Evolutionary conservation across 2,329 filamentous ascomycete genomes (phyloP).

Genomic region (Beauveria scarabaeidicola): DNA sequence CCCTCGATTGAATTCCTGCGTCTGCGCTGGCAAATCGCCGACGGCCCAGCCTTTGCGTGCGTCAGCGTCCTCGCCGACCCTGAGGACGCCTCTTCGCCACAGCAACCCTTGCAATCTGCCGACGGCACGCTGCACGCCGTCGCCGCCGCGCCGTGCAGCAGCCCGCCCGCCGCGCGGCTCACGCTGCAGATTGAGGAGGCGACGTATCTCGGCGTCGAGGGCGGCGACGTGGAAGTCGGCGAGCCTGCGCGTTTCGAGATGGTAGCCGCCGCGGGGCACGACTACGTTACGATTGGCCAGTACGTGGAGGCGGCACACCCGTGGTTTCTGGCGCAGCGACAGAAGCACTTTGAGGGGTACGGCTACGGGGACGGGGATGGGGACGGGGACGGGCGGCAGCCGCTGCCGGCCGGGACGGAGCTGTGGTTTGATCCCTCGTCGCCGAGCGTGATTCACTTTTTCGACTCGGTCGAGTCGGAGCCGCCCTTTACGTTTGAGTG

Average conservation of each 20-base stretch:
- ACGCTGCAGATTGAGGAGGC: conserved; percentile 1
- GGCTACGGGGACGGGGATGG: neutral
- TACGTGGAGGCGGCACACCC: conserved; percentile 2
- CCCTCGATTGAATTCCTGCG: conserved; percentile 1
- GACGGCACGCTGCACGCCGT: neutral
- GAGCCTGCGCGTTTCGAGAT: neutral
- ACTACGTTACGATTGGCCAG: neutral
- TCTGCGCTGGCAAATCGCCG: conserved; percentile 5
- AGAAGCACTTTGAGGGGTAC: neutral
- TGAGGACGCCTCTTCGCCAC: conserved; percentile 1
- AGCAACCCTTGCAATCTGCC: neutral
- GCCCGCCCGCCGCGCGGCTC: neutral
- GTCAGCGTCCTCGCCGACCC: neutral
- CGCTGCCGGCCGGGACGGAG: conserved; percentile 1
- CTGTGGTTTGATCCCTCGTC: conserved; percentile 8
- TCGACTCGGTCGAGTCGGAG: conserved; percentile 6
- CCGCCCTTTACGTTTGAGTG: conserved; percentile 2
- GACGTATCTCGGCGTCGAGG: conserved; percentile 1
- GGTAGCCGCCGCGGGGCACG: neutral
- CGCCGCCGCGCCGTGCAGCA: neutral
- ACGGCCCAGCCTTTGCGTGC: neutral
- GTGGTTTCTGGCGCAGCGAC: neutral
- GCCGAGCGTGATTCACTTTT: neutral
- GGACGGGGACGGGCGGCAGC: neutral
- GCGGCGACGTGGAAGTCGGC: neutral